Base-by-base conservation (phyloP, 495 filamentous ascomycete species). In the Talaromyces wortmannii region DNA sequence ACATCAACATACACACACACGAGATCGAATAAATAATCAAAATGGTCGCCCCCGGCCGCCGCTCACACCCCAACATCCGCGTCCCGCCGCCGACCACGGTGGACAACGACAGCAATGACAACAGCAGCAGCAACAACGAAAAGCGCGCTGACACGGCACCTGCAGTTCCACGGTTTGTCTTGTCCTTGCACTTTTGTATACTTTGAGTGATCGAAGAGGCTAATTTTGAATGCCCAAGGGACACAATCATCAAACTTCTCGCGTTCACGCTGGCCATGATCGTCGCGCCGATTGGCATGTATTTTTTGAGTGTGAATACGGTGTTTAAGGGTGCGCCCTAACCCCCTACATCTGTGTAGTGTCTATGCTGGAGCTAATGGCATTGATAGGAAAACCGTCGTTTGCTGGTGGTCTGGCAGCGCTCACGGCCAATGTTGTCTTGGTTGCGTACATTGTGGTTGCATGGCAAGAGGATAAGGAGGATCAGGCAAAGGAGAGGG, bases 211-310 rank as follows among this genome's bases (percentile, higher is more conserved):
- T n/a, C n/a, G n/a, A n/a, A n/a, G n/a, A n/a, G 16, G 29, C 7
- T 18, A 29, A 36, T n/a, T 44, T 46, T 55, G 47, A 46, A n/a
- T 12, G 44, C 2, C 2, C 30, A 53, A 98, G 94, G 40, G 73
- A 85, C 63, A 90, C 97, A 50, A 95, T 99, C 52, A 72, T 84
- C 56, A 97, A 97, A 70, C 81, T 99, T 7, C 77, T 97, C 7
- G 83, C 80, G 52, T 97, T 97, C 71, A 94, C 92, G 6, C 76
- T 89, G 12, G 94, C 90, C 59, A 97, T 98, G 94, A 79, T 96
- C 45, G 78, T 83, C 4, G 72, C 84, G 32, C 94, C 94, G 30
- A 85, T 98, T 56, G 86, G 86, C 30, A 86, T 85, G 46, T 98
- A 97, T 71, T 98, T 91, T 67, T 49, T 91, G 43, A 88, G 88